Conservation (phyloP, 495 filamentous ascomycete genomes). For the Cudoniella acicularis region DNA sequence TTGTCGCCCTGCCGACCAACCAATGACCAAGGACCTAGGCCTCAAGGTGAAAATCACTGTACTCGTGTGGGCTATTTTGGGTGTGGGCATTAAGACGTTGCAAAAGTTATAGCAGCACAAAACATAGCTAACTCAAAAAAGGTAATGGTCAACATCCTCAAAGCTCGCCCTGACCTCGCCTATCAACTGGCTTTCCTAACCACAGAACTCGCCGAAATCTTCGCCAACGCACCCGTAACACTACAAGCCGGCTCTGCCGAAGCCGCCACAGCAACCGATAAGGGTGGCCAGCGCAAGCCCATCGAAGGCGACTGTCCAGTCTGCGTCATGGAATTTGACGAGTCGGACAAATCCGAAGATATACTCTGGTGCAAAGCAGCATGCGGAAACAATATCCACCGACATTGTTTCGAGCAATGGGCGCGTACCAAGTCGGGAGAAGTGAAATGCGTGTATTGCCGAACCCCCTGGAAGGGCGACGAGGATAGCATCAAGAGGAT, state of each 20-base stretch:
- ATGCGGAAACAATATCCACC: conserved; percentile 67
- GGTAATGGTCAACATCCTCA: conserved; percentile 59
- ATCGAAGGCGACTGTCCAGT: conserved; percentile 76
- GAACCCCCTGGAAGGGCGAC: conserved; percentile 24
- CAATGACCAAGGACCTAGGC: too few species aligned
- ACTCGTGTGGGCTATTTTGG: too few species aligned
- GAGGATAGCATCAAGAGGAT: conserved; percentile 22
- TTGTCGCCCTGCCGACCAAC: too few species aligned
- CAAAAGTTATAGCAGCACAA: not conserved
- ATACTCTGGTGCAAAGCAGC: conserved; percentile 59
- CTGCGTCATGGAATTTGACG: conserved; percentile 58
- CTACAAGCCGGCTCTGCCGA: conserved; percentile 10
- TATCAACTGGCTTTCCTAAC: conserved; percentile 74
- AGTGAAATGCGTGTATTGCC: conserved; percentile 49
- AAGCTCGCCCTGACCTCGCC: conserved; percentile 42
- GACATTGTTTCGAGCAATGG: conserved; percentile 60
- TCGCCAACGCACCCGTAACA: conserved; percentile 46
- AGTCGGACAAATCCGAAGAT: conserved; percentile 37
- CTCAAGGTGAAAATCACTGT: too few species aligned
- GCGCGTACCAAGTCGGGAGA: conserved; percentile 39
- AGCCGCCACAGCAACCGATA: conserved; percentile 15
- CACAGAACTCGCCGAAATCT: conserved; percentile 60
- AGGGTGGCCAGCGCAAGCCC: conserved; percentile 33
- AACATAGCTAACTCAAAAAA: conserved; percentile 10
- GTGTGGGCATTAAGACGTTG: too few species aligned